Percentiles rank a stretch among this genome's conserved stretches.
These are phyloP conservation scores for Pholiota microspora DNA, from an alignment of 768 basidiomycete genomes.

Conservation along the genomic window DNA sequence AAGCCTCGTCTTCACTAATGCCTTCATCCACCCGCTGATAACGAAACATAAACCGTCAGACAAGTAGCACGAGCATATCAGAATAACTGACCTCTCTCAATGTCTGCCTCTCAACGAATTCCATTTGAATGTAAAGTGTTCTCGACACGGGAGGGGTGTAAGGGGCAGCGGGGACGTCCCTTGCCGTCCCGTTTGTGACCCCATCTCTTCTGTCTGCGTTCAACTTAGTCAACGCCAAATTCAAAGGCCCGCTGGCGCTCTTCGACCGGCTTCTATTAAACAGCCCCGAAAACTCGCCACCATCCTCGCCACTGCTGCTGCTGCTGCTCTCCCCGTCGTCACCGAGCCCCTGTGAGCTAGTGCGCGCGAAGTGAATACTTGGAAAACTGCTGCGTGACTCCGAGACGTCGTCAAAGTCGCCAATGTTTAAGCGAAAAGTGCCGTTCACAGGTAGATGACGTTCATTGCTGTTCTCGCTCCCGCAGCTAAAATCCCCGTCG, in stretches of 20 bases:
- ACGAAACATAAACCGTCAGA: not conserved
- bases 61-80: not conserved
- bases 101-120: conserved; percentile 90
- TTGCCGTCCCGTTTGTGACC: not conserved
- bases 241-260: conserved; percentile 10
- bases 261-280: conserved; percentile 19
- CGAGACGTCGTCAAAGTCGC: conserved; percentile 59
- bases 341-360: conserved; percentile 36
- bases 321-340: conserved; percentile 22
- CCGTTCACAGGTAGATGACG: conserved; percentile 41
- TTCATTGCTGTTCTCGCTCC: conserved; percentile 16
- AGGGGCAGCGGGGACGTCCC: not conserved
- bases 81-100: conserved; percentile 62
- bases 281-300: conserved; percentile 37
- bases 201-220: conserved; percentile 9
- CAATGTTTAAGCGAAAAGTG: conserved; percentile 64
- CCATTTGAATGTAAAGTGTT: conserved; percentile 95
- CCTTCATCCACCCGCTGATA: conserved; percentile 75
- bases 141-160: conserved; percentile 37
- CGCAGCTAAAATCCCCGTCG: too few relatives aligned
- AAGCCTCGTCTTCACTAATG: conserved; percentile 79
- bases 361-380: conserved; percentile 75
- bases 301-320: conserved; percentile 42
- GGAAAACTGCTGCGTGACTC: conserved; percentile 69
- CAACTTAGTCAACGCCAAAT: conserved; percentile 24